These are phyloP conservation scores for Citrus glauca DNA, from an alignment of 345 rosid species.

Conservation along the genomic window DNA sequence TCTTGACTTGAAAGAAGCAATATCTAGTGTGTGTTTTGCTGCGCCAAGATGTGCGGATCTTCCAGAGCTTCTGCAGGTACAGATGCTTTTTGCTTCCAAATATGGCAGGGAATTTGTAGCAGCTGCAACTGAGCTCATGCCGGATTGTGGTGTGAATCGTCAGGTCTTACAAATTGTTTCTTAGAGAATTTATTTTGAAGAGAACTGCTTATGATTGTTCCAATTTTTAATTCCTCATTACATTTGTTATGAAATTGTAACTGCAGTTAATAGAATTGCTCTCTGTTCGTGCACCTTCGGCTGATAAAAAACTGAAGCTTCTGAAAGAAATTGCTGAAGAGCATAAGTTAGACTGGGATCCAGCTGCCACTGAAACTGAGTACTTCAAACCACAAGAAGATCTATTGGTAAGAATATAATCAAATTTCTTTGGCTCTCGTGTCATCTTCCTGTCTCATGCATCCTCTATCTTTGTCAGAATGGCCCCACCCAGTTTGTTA, in stretches of 20 bases:
- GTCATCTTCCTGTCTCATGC: conserved; percentile 21
- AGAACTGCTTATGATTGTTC: neutral
- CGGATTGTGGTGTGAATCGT: conserved; percentile 95
- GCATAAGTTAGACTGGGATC: conserved; percentile 92
- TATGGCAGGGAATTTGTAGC: conserved; percentile 89
- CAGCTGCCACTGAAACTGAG: conserved; percentile 78
- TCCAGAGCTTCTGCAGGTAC: conserved; percentile 88
- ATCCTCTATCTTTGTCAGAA: conserved; percentile 40
- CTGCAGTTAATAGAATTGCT: conserved; percentile 82
- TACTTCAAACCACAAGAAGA: conserved; percentile 82
- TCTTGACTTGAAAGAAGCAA: conserved; percentile 89
- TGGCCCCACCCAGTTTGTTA: conserved; percentile 71
- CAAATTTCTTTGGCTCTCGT: neutral
- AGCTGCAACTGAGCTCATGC: conserved; percentile 92
- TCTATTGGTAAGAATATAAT: conserved; percentile 58
- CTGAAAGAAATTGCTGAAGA: conserved; percentile 95
- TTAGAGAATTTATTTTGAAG: neutral
- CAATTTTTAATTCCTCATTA: neutral
- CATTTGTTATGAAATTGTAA: conserved; percentile 8
- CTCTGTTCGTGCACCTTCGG: conserved; percentile 82
- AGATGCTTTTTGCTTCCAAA: conserved; percentile 71
- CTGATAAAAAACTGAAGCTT: conserved; percentile 75
- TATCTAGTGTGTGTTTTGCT: conserved; percentile 91
- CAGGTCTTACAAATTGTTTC: conserved; percentile 47
- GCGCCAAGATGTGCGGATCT: conserved; percentile 98